These are phyloP conservation scores for Hymenotorrendiella dingleyae DNA, from an alignment of 2,329 filamentous ascomycete genomes.

Conservation along the genomic window DNA sequence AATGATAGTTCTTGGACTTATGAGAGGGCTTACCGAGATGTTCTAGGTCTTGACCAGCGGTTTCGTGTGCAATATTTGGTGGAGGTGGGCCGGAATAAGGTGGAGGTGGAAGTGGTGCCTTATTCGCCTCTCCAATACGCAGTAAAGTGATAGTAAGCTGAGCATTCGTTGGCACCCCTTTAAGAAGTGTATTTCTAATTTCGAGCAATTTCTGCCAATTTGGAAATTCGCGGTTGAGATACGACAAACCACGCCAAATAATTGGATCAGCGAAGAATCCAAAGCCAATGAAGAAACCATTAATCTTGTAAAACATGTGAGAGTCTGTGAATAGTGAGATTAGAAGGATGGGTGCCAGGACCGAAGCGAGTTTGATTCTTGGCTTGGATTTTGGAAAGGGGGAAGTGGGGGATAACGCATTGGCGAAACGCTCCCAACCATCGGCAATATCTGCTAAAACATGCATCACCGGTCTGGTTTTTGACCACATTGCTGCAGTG, in stretches of 20 bases:
- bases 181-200: conserved; percentile 69
- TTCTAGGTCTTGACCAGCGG: conserved; percentile 45
- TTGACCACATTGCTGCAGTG: conserved; percentile 16
- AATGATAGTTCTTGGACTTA: background rate
- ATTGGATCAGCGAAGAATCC: conserved; percentile 76
- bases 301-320: conserved; percentile 57
- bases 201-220: conserved; percentile 72
- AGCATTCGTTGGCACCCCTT: conserved; percentile 79
- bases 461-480: conserved; percentile 29
- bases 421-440: conserved; percentile 46
- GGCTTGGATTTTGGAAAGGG: conserved; percentile 53
- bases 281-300: conserved; percentile 64
- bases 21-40: conserved; percentile 37
- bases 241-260: conserved; percentile 52
- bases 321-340: conserved; percentile 48
- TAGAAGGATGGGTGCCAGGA: conserved; percentile 47
- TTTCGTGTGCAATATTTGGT: conserved; percentile 36
- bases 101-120: conserved; percentile 66
- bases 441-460: conserved; percentile 42
- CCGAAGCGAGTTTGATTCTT: conserved; percentile 47
- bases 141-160: conserved; percentile 77
- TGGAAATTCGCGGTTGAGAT: conserved; percentile 57
- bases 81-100: conserved; percentile 34
- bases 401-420: conserved; percentile 30
- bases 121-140: conserved; percentile 75